Base-by-base conservation (phyloP, 257 asterid species). In the Petrea volubilis region DNA sequence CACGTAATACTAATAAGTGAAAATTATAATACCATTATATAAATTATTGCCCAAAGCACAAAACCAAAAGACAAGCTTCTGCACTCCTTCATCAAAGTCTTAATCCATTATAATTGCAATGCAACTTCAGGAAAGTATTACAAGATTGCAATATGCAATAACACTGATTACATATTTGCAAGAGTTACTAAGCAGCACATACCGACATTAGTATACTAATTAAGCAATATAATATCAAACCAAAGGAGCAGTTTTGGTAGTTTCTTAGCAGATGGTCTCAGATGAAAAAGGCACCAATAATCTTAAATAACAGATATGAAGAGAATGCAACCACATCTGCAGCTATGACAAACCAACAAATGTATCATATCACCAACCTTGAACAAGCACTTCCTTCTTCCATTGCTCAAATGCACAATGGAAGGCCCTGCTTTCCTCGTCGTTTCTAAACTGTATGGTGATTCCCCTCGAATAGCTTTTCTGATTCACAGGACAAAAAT, bases 371-470 rank as follows among this genome's bases (percentile, higher is more conserved):
- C 71, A 79, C 90, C 78, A 88, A 95, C 99, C 99, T 92, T 90
- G 85, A 78, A 73, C 82, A 81, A 55, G 83, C 81, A 76, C 81
- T 82, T 85, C 89, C 79, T 87, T 87, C 86, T 87, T 92, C 97
- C 98, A 88, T 77, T 90, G 93, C 81, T 92, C 98, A 87, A 88
- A 95, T 72, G 99, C 96, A 85, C 83, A 73, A 79, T 92, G 96
- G 85, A 95, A 92, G 83, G 90, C 90, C 80, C 85, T 81, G 85
- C 96, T 85, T 82, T 95, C 98, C 79, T 90, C 96, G 83, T 95
- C 96, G 71, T 83, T 83, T 79, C 84, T 87, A 84, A 95, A 95
- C 77, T 87, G 94, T 84, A 95, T 82, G 80, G 91, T 79, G 84
- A 88, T 79, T 83, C 96, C 99, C 68, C 86, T 86, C 79, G 98